A percentile compares a stretch with the other conserved stretches of the same genome.
These are phyloP conservation scores for Coemansia sp. DNA, from an alignment of 192 early-diverging fungal genomes.

Conservation along the genomic window DNA sequence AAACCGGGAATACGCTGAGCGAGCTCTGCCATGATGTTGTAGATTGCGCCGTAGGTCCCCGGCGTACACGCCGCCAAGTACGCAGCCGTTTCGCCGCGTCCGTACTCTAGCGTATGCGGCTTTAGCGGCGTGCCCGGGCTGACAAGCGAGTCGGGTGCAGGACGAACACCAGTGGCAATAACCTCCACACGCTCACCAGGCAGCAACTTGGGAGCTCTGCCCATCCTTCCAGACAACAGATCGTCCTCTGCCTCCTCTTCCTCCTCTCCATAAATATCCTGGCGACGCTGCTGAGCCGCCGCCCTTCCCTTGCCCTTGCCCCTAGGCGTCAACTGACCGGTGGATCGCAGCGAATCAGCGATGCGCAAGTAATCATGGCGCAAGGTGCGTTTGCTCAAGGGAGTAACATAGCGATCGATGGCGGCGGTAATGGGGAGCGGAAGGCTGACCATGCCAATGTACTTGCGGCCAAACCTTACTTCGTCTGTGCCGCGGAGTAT, in stretches of 20 bases:
- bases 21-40: conserved; percentile 71
- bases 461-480: conserved; percentile 52
- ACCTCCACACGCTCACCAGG: conserved; percentile 40
- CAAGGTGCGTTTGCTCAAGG: conserved; percentile 14
- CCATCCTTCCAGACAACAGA: neutral
- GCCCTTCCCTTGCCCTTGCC: conserved; percentile 36
- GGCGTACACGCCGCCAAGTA: conserved; percentile 71
- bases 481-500: conserved; percentile 50
- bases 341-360: conserved; percentile 48
- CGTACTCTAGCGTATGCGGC: conserved; percentile 74
- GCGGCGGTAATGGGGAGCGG: conserved; percentile 17
- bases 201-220: conserved; percentile 18
- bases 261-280: neutral
- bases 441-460: conserved; percentile 42
- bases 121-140: conserved; percentile 32
- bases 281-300: conserved; percentile 13
- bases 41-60: conserved; percentile 66
- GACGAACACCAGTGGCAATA: conserved; percentile 23
- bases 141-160: conserved; percentile 35
- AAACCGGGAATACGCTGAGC: conserved; percentile 65
- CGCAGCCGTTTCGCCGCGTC: conserved; percentile 68
- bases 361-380: conserved; percentile 44
- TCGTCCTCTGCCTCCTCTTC: conserved; percentile 4
- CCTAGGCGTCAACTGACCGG: conserved; percentile 25
- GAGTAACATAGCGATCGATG: conserved; percentile 9